Conservation (phyloP, 305 asterid species). For the Lippia alba region DNA sequence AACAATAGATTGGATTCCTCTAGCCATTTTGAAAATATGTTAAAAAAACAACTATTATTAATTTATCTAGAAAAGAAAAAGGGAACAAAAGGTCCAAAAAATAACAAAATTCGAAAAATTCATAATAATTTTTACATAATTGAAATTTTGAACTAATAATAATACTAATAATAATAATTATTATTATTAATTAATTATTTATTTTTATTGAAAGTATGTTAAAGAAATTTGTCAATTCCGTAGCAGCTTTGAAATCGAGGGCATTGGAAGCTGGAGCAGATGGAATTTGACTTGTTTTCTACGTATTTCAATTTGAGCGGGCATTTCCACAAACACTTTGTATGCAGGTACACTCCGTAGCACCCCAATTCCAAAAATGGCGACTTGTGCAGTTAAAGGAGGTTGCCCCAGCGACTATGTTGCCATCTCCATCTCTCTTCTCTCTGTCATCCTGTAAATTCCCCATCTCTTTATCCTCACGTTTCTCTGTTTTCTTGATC, state of each 20-base stretch:
- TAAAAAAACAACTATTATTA: no score
- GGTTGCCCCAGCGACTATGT: slow-evolving; percentile 85
- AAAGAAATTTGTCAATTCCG: not conserved
- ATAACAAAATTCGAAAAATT: no score
- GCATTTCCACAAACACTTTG: slow-evolving; percentile 42
- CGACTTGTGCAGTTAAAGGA: slow-evolving; percentile 69
- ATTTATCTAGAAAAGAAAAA: no score
- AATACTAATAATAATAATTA: no score
- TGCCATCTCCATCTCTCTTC: slow-evolving; percentile 62
- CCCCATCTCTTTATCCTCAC: not conserved
- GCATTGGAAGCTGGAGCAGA: slow-evolving; percentile 24
- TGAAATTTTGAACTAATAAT: no score
- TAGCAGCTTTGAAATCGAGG: not conserved
- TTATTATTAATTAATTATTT: not conserved
- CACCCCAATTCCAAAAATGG: slow-evolving; percentile 54
- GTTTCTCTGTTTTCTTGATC: not conserved
- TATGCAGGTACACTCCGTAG: slow-evolving; percentile 31
- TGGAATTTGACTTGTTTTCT: slow-evolving; percentile 34
- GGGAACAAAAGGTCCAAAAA: no score
- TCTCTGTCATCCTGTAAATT: slow-evolving; percentile 62
- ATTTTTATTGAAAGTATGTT: not conserved
- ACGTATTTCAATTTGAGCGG: slow-evolving; percentile 5
- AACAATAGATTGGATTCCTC: no score
- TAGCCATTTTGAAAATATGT: no score
- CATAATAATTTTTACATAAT: no score